Evolutionary conservation across 768 basidiomycete species (phyloP), one percentile per base, ranked within the genome.

Genomic region (Ramaria rubella): DNA sequence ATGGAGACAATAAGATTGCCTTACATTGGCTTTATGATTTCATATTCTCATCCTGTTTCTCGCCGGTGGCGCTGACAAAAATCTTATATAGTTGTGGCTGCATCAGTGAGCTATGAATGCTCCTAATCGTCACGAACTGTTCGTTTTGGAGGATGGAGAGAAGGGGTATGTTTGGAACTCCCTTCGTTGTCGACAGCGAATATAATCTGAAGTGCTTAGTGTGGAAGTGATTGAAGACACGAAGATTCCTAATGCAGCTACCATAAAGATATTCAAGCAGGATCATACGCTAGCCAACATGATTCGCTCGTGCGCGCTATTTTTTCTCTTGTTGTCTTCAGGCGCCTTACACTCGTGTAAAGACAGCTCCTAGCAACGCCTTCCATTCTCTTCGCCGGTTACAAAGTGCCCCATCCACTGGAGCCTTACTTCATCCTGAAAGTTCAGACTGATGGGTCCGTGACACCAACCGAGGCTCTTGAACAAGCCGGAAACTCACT

Each of bases 241-340:
- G 43, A 97, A 96, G 74, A 92, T 98, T 59, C 94, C 94, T 0
- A 96, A 97, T 65, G 94, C 96, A 1, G 95, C 95, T 17, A 95
- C 94, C 0, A 83, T 99, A 60, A 92, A 91, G 64, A 77, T 99
- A 63, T 77, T 90, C 59, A 97, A 97, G 74, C 95, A 99, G 68
- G 96, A 98, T 67, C 96, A 98, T 68, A 99, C 96, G 0, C 73
- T 98, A 5, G 95, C 85, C 8, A 94, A 94, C 73, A 90, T 98
- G 89, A 77, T 99, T n/a, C 84, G 96, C 66, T 83, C 90, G 93
- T 94, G 68, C 60, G 85, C 79, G 12, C 68, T 58, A 59, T 65
- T 62, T 29, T 53, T 45, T n/a, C 56, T 40, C 33, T 33, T 23
- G 54, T 42, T 30, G 46, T 19, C 19, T 59, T 43, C n/a, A 14